phyloP scores from a whole-genome alignment of 306 rosid species.

The Rubus idaeus region DNA sequence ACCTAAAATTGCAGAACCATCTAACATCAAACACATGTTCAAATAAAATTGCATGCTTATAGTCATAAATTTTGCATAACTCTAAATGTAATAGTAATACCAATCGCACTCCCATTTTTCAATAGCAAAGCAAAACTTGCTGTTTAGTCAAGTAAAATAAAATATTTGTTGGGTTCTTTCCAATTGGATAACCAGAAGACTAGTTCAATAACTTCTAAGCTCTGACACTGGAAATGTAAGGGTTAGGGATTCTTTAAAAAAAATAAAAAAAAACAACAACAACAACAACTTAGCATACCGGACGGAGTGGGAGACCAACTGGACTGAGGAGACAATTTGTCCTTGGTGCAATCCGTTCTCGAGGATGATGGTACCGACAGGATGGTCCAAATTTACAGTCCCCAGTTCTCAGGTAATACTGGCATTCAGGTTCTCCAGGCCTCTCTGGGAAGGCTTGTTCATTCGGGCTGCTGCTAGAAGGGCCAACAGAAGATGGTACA shows the following conservation, averaged over 20 bases:
- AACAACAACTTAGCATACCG: slow-evolving; percentile 43
- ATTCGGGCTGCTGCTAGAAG: slow-evolving; percentile 49
- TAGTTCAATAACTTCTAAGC: not conserved
- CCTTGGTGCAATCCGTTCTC: slow-evolving; percentile 43
- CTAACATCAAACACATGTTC: not conserved
- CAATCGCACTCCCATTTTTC: not conserved
- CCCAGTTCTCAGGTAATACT: slow-evolving; percentile 77
- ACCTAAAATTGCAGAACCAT: not conserved
- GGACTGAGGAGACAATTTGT: slow-evolving; percentile 62
- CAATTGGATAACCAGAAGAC: not conserved
- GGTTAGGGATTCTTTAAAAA: not conserved
- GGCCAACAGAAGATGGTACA: slow-evolving; percentile 47
- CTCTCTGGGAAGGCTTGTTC: slow-evolving; percentile 76
- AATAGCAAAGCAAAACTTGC: not conserved
- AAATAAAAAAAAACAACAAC: not conserved
- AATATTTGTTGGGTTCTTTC: not conserved
- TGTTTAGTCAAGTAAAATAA: not conserved
- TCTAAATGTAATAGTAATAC: not conserved
- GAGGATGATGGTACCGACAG: slow-evolving; percentile 87
- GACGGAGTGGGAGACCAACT: slow-evolving; percentile 78
- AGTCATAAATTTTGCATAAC: not conserved
- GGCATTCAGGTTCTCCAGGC: slow-evolving; percentile 84
- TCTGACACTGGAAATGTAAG: not conserved
- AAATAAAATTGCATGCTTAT: not conserved
- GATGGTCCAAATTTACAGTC: slow-evolving; percentile 80